Evolutionary conservation across 306 rosid species (phyloP).

Genomic region (Pueraria montana): DNA sequence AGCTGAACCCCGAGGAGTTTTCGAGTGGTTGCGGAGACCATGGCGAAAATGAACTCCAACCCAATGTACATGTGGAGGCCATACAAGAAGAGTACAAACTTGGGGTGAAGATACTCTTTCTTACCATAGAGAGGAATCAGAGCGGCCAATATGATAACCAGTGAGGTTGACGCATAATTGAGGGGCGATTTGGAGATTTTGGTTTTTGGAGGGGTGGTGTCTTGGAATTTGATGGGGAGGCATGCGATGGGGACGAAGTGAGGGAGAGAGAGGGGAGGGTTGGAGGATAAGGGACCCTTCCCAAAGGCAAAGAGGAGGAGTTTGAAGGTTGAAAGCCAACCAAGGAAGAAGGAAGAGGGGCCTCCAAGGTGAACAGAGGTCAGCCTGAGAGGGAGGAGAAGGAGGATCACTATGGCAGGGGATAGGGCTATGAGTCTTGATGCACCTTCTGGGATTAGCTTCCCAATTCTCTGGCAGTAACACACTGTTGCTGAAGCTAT

Average conservation of each 20-base stretch:
- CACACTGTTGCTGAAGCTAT: constrained; percentile 43
- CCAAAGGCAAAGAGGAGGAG: constrained; percentile 52
- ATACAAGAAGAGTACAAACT: constrained; percentile 33
- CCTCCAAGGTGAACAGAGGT: constrained; percentile 50
- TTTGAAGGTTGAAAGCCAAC: constrained; percentile 61
- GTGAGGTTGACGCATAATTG: not conserved
- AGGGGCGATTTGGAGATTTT: not conserved
- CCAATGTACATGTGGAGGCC: constrained; percentile 50
- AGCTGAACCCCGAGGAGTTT: constrained; percentile 34
- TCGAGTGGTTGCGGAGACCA: not conserved
- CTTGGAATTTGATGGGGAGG: constrained; percentile 53
- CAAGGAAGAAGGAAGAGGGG: constrained; percentile 46
- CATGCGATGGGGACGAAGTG: constrained; percentile 46
- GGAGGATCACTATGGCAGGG: constrained; percentile 44
- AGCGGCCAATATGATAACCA: not conserved
- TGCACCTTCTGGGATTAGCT: constrained; percentile 23
- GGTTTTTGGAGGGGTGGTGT: not conserved
- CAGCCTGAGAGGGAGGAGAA: constrained; percentile 53
- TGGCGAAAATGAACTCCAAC: constrained; percentile 35
- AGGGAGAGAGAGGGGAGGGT: constrained; percentile 45
- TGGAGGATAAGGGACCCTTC: constrained; percentile 51
- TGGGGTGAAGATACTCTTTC: constrained; percentile 38
- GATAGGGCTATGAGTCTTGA: constrained; percentile 34
- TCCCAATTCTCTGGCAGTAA: constrained; percentile 48
- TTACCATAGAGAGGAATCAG: constrained; percentile 23